Base-by-base conservation (phyloP, 2,329 filamentous ascomycete species). In the Parastagonospora avenae region DNA sequence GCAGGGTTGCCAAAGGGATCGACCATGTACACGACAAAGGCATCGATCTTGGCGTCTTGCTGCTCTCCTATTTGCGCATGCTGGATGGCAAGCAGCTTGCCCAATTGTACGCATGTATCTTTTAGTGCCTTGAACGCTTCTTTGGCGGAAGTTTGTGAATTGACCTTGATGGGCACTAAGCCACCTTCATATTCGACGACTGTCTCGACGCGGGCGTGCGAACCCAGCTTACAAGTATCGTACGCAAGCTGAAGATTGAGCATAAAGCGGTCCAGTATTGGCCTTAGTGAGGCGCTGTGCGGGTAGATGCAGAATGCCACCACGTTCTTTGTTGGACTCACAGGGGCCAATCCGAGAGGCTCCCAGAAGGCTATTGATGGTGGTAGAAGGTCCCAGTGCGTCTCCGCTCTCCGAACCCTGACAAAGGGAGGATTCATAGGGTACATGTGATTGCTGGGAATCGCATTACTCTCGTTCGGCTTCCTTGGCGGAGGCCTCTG, bases 291-390 rank as follows among this genome's bases (percentile, higher is more conserved):
- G 27, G 83, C 82, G 62, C 84, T 83, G 43, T 82, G 78, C 0
- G 90, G 90, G 56, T 87, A 89, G 2, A 94, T 77, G 65, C 88
- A 91, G 41, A 90, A 82, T 0, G 86, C 82, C 31, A 82, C 80
- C 28, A 94, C 76, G 54, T 93, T 84, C 70, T 95, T 95, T 7
- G 79, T 66, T 0, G 89, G 88, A 51, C 84, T 84, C 8, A 84
- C 84, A 3, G 91, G 91, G 1, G 85, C 85, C 1, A 96, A 79
- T 0, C 90, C 89, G 14, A 95, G 76, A 40, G 87, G 86, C 66
- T 94, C 90, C 91, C 91, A 95, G 65, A 94, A 96, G 1, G 82
- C 77, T 15, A 93, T 77, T 0, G 89, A 88, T 0, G 90, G 84
- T 2, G 91, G 89, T 16, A 93, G 77, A 33, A 95, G 79, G 9